Conservation (phyloP, 192 early-diverging fungal genomes). For the Gigaspora rosea region DNA sequence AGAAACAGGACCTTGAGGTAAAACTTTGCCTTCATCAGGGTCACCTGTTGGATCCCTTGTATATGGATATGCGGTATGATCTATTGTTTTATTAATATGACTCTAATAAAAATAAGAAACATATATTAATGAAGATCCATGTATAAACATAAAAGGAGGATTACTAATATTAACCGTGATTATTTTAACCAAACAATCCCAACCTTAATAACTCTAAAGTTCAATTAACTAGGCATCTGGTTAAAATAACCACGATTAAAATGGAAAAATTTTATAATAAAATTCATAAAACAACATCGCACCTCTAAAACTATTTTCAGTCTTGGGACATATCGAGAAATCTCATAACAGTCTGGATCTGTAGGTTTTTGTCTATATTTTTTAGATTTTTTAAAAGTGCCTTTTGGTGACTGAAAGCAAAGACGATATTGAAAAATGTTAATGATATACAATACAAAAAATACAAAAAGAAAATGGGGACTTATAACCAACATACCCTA, state of each 20-base stretch:
- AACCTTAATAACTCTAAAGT: background rate
- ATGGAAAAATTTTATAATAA: background rate
- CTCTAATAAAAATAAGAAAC: slow-evolving; percentile 46
- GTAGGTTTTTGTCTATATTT: slow-evolving; percentile 52
- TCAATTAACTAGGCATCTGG: too few relatives aligned
- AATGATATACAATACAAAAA: background rate
- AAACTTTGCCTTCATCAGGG: background rate
- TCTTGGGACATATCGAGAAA: slow-evolving; percentile 77
- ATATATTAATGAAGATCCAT: background rate
- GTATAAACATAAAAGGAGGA: background rate
- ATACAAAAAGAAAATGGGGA: background rate
- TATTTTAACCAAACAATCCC: too few relatives aligned
- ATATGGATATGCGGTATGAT: slow-evolving; percentile 65
- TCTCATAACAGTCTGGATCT: slow-evolving; percentile 68
- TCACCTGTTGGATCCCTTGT: slow-evolving; percentile 49
- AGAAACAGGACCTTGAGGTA: slow-evolving; percentile 37
- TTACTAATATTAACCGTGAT: background rate
- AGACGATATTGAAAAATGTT: background rate
- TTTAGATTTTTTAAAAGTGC: slow-evolving; percentile 41
- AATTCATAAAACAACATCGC: background rate
- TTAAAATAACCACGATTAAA: slow-evolving; percentile 1
- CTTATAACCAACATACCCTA: slow-evolving; percentile 25
- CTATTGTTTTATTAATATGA: slow-evolving; percentile 57
- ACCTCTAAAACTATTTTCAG: slow-evolving; percentile 57
- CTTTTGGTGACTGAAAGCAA: background rate